phyloP scores from a whole-genome alignment of 1,284 basidiomycete genomes.

The Abortiporus biennis region DNA sequence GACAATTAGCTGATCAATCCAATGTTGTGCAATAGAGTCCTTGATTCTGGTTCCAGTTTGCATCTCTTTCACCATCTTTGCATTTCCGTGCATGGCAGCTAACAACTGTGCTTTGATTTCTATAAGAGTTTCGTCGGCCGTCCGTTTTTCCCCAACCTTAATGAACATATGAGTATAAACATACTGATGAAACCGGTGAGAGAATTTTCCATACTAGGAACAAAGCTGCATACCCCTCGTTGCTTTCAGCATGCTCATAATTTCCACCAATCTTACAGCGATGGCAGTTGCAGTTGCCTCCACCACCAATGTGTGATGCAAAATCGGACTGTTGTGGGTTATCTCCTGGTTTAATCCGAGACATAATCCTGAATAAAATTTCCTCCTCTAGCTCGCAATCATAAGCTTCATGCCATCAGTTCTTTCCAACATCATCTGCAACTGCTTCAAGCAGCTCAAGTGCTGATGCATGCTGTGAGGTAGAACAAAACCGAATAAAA shows the following conservation, averaged over 20 bases:
- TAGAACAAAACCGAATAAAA: constrained; percentile 26
- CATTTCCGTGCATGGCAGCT: constrained; percentile 15
- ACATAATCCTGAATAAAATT: constrained; percentile 24
- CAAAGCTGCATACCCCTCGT: constrained; percentile 23
- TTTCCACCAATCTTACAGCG: constrained; percentile 19
- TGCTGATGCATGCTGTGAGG: constrained; percentile 25
- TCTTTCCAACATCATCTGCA: constrained; percentile 10
- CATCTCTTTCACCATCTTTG: constrained; percentile 10
- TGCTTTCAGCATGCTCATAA: constrained; percentile 16
- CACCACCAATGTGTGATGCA: constrained; percentile 31
- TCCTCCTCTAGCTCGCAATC: constrained; percentile 21
- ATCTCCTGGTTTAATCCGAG: constrained; percentile 30
- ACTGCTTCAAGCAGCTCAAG: constrained; percentile 25
- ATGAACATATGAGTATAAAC: too few relatives aligned
- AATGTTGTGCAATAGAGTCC: constrained; percentile 26
- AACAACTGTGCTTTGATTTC: constrained; percentile 18
- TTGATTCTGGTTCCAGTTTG: constrained; percentile 29
- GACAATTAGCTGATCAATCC: constrained; percentile 24
- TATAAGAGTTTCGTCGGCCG: constrained; percentile 14
- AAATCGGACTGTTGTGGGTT: constrained; percentile 39
- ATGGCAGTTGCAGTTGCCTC: constrained; percentile 32
- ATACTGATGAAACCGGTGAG: too few relatives aligned
- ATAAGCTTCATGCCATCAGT: constrained; percentile 20
- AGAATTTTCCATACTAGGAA: constrained; percentile 19
- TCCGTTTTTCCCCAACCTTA: too few relatives aligned